Evolutionary conservation across 192 early-diverging fungal species (phyloP).

Genomic region (Coemansia umbellata): DNA sequence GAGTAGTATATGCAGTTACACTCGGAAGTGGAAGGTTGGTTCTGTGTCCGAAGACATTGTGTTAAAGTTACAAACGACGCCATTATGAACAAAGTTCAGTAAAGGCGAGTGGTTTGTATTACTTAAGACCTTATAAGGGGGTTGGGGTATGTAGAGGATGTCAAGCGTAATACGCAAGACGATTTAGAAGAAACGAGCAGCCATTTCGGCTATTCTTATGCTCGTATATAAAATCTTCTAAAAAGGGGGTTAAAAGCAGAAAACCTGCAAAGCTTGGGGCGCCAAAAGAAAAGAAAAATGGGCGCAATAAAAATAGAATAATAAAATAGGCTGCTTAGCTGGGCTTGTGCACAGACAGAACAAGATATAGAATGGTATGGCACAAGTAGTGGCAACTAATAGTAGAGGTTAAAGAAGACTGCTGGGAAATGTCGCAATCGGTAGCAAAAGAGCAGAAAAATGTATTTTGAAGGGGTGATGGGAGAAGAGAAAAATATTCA

Average conservation of each 20-base stretch:
- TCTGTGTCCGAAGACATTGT: constrained; percentile 48
- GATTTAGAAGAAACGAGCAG: constrained; percentile 53
- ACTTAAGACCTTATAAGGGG: constrained; percentile 15
- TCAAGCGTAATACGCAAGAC: constrained; percentile 39
- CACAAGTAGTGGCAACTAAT: too few species aligned
- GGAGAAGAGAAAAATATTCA: neutral
- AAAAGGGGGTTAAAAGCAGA: constrained; percentile 24
- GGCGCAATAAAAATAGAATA: constrained; percentile 26
- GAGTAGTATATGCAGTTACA: constrained; percentile 52
- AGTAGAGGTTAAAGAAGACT: too few species aligned
- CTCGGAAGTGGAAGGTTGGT: constrained; percentile 32
- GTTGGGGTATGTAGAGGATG: constrained; percentile 1
- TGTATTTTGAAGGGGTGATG: neutral
- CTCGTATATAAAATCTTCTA: constrained; percentile 47
- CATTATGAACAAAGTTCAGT: constrained; percentile 49
- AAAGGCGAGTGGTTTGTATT: constrained; percentile 16
- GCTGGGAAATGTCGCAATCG: constrained; percentile 10
- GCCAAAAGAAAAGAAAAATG: constrained; percentile 19
- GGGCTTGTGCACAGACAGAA: neutral
- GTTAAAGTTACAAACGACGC: constrained; percentile 29
- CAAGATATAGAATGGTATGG: too few species aligned
- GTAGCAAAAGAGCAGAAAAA: constrained; percentile 6
- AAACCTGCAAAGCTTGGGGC: constrained; percentile 11
- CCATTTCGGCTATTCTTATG: constrained; percentile 29
- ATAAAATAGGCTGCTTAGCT: neutral